A percentile compares a stretch with the other conserved stretches of the same genome.
These are phyloP conservation scores for Aspergillus brasiliensis DNA, from an alignment of 2,329 filamentous ascomycete genomes.

Conservation along the genomic window DNA sequence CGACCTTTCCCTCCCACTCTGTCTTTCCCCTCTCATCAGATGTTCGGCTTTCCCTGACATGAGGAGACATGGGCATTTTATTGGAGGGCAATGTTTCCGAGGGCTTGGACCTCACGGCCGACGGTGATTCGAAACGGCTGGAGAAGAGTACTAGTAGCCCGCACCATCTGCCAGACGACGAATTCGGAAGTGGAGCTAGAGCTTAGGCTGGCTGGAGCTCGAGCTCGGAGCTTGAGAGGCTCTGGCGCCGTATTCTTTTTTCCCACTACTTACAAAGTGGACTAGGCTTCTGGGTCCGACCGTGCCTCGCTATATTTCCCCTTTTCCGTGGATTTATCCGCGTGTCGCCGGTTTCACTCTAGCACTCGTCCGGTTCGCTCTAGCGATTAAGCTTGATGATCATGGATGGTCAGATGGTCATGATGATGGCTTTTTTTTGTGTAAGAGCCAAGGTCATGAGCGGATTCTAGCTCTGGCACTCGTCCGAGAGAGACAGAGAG, in stretches of 20 bases:
- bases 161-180: conserved; percentile 10
- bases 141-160: conserved; percentile 10
- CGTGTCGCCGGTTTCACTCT: background rate
- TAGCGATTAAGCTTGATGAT: conserved; percentile 16
- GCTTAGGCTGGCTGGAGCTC: background rate
- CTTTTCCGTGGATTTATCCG: background rate
- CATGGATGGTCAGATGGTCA: conserved; percentile 7
- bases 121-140: conserved; percentile 11
- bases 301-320: background rate
- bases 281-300: background rate
- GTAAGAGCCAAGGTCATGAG: background rate
- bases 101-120: conserved; percentile 23
- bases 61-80: background rate
- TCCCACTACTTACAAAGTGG: background rate
- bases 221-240: background rate
- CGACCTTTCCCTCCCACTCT: background rate
- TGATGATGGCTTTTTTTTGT: background rate
- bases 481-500: background rate
- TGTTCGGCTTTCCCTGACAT: background rate
- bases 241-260: background rate
- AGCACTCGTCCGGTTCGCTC: background rate
- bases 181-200: conserved; percentile 11
- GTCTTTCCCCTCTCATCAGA: background rate
- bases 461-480: background rate
- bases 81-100: conserved; percentile 20